Conservation (phyloP, 2,329 filamentous ascomycete genomes). For the Seiridium unicorne region DNA sequence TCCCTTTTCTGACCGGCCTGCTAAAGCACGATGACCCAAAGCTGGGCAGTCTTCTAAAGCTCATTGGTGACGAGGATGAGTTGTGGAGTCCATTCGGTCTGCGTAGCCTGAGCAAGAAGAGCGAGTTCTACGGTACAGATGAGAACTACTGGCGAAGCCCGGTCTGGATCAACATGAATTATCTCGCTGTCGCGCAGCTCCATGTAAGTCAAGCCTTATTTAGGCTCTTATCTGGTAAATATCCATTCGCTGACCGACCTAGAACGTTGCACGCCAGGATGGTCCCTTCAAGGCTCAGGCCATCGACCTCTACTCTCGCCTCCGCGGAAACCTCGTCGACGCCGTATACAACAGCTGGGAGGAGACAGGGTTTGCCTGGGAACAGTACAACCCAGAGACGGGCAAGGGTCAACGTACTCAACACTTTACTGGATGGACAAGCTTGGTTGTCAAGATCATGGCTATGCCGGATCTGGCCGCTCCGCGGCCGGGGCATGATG, state of each 20-base stretch:
- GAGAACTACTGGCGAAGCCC: constrained; percentile 98
- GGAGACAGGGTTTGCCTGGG: constrained; percentile 94
- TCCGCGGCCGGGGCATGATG: neutral
- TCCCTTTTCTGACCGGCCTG: constrained; percentile 86
- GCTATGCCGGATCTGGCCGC: constrained; percentile 71
- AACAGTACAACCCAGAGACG: constrained; percentile 95
- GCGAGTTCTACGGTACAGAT: constrained; percentile 79
- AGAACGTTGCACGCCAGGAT: constrained; percentile 63
- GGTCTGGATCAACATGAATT: constrained; percentile 96
- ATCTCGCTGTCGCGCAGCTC: constrained; percentile 76
- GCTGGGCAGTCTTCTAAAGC: constrained; percentile 70
- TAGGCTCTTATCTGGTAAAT: neutral
- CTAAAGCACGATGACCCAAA: constrained; percentile 71
- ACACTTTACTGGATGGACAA: constrained; percentile 99
- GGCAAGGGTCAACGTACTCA: constrained; percentile 92
- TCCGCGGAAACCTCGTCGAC: constrained; percentile 82
- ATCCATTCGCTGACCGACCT: neutral
- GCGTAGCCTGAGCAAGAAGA: constrained; percentile 80
- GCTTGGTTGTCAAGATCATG: constrained; percentile 96
- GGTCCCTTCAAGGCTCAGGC: constrained; percentile 71
- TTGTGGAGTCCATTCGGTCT: constrained; percentile 92
- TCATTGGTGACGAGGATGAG: constrained; percentile 78
- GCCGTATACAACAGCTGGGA: constrained; percentile 88
- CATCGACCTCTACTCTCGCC: constrained; percentile 68
- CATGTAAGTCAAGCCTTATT: constrained; percentile 53